A percentile compares a stretch with the other conserved stretches of the same genome.
Evolutionary conservation across 257 asterid genomes (phyloP).

Genomic region (Primulina tabacum): DNA sequence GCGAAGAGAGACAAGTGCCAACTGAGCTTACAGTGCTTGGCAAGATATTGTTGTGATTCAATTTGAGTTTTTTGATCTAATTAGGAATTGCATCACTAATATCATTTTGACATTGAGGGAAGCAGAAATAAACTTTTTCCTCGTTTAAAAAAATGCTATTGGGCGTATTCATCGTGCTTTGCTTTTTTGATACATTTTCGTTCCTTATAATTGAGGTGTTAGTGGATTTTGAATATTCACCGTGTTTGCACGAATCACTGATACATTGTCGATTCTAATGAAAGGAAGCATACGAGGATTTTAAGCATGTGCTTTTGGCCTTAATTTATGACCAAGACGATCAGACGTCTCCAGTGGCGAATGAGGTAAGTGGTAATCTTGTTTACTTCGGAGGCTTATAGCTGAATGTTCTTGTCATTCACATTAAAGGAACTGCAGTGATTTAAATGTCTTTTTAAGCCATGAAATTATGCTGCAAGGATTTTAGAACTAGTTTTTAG

Average conservation of each 20-base stretch:
- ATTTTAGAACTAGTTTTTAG: neutral
- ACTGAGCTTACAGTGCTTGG: neutral
- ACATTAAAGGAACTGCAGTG: neutral
- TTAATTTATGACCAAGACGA: conserved; percentile 84
- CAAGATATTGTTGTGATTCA: neutral
- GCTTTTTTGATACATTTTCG: neutral
- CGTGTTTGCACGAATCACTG: conserved; percentile 21
- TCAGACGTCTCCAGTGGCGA: conserved; percentile 82
- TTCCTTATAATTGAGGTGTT: conserved; percentile 15
- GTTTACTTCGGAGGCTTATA: conserved; percentile 4
- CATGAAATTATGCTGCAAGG: neutral
- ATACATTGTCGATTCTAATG: conserved; percentile 31
- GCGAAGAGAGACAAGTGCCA: neutral
- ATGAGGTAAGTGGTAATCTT: conserved; percentile 55
- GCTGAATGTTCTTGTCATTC: neutral
- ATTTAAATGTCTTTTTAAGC: neutral
- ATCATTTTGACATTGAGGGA: neutral
- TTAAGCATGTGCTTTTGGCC: conserved; percentile 89
- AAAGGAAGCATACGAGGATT: conserved; percentile 98
- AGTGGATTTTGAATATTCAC: neutral
- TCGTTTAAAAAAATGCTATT: neutral
- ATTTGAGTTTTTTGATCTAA: too few relatives aligned
- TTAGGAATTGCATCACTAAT: neutral
- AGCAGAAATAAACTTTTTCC: neutral
- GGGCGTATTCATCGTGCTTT: conserved; percentile 8